Evolutionary conservation across 306 rosid species (phyloP), one percentile per base, ranked within the genome.

Genomic region (Acmispon strigosus): DNA sequence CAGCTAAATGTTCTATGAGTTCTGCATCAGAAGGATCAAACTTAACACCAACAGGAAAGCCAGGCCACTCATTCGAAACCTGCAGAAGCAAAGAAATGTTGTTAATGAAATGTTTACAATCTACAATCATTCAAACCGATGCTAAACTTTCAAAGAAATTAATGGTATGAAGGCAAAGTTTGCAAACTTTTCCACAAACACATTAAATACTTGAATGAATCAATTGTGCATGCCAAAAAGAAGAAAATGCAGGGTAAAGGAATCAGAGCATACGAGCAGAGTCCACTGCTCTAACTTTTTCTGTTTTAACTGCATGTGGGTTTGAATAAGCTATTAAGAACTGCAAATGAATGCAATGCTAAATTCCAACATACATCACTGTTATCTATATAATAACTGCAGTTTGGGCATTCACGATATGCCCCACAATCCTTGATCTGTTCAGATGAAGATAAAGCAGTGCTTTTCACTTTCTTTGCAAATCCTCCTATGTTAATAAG

Each of bases 21-120:
- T 88, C 88, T 45, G 72, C 61, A 77, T 90, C 96, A 48, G 96
- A 84, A 60, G 98, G 97, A 77, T 94, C 95, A 83, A 94, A 94
- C 78, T 90, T 94, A 15, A 91, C 93, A 60, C 98, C 98, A 77
- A 73, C 51, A 14, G 98, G 98, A 75, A 94, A 77, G 34, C 97
- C 97, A 32, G 97, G 98, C 98, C 98, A 94, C 66, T 93, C 87
- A 8, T 76, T 57, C 68, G 80, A 81, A 78, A 86, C 91, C 98
- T 94, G 45, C 72, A 74, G 42, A 79, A 42, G 53, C 39, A 70
- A 73, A 66, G 63, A 58, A 83, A 65, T 37, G 29, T 45, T 16
- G 22, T 48, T 20, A 52, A 44, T 14, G 39, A 51, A 54, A 60
- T 10, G 18, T 47, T 7, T 45, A 45, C 73, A 60, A 69, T 73